Conservation (phyloP, 2,329 filamentous ascomycete species). For the Monosporascus sp. region DNA sequence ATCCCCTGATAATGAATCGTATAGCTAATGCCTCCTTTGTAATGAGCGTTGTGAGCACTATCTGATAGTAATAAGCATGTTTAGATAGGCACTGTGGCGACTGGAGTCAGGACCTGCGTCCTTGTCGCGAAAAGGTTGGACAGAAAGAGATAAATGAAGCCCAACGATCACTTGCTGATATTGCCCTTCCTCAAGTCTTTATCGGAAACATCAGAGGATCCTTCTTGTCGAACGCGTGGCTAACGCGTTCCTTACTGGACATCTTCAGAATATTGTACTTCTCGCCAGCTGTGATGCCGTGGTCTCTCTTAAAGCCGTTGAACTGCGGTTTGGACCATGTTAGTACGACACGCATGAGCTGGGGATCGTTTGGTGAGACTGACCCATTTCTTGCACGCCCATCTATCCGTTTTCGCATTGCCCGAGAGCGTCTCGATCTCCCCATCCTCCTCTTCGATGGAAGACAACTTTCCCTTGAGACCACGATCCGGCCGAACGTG, state of each 20-base stretch:
- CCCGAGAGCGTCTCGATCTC: slow-evolving; percentile 12
- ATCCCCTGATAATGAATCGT: too few relatives aligned
- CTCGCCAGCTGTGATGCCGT: slow-evolving; percentile 12
- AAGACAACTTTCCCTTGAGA: slow-evolving; percentile 2
- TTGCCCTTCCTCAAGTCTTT: slow-evolving; percentile 14
- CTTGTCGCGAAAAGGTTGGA: not conserved
- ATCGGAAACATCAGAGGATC: slow-evolving; percentile 17
- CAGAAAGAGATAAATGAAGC: not conserved
- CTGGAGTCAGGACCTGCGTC: not conserved
- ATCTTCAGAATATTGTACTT: slow-evolving; percentile 17
- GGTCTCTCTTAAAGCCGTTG: slow-evolving; percentile 12
- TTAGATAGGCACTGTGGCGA: not conserved
- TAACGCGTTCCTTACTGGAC: slow-evolving; percentile 15
- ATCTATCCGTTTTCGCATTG: slow-evolving; percentile 12
- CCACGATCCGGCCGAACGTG: not conserved
- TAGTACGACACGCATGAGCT: not conserved
- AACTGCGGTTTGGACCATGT: slow-evolving; percentile 7
- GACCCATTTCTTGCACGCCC: slow-evolving; percentile 19
- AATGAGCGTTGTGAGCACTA: not conserved
- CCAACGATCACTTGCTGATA: slow-evolving; percentile 13
- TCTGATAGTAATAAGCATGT: not conserved
- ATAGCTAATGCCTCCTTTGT: too few relatives aligned
- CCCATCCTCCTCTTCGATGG: not conserved
- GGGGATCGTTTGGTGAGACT: not conserved
- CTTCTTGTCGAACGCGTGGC: slow-evolving; percentile 13